Evolutionary conservation across 1,284 basidiomycete species (phyloP).

Genomic region (Macrocystidia cucumis): DNA sequence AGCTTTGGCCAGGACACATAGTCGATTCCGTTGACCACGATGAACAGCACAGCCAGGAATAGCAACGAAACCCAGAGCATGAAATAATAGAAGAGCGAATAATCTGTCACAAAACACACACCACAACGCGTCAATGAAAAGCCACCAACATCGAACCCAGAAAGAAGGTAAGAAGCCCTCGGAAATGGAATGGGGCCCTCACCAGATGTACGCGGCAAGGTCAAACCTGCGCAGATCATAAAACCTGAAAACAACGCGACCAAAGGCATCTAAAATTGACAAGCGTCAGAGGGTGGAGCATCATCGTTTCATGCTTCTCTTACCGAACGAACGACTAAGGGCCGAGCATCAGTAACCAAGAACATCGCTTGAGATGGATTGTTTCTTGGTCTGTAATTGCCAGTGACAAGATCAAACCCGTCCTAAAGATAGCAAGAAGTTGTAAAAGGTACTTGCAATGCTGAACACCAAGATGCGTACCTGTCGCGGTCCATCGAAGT

Average conservation of each 20-base stretch:
- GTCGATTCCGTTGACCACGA: slow-evolving; percentile 73
- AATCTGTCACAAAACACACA: too few relatives aligned
- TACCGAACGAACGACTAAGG: slow-evolving; percentile 77
- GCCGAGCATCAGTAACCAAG: slow-evolving; percentile 72
- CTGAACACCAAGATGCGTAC: slow-evolving; percentile 23
- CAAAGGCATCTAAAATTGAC: slow-evolving; percentile 77
- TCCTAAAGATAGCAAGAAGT: slow-evolving; percentile 48
- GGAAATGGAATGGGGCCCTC: slow-evolving; percentile 21
- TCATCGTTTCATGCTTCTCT: slow-evolving; percentile 19
- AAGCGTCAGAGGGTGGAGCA: not conserved
- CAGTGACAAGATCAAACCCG: slow-evolving; percentile 91
- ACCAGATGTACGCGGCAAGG: slow-evolving; percentile 82
- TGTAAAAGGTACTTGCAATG: not conserved
- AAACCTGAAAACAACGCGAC: slow-evolving; percentile 77
- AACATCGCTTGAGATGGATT: slow-evolving; percentile 58
- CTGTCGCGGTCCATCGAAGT: slow-evolving; percentile 92
- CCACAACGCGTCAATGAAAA: too few relatives aligned
- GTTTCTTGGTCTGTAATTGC: slow-evolving; percentile 78
- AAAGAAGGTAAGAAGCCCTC: slow-evolving; percentile 6
- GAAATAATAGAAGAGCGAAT: slow-evolving; percentile 77
- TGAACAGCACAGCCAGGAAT: slow-evolving; percentile 54
- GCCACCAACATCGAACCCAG: slow-evolving; percentile 24
- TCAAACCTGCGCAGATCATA: slow-evolving; percentile 80
- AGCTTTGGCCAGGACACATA: slow-evolving; percentile 96
- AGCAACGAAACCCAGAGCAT: slow-evolving; percentile 70